Percentiles rank a stretch among this genome's conserved stretches.
Conservation (phyloP, 2,329 filamentous ascomycete species). For the Penicillium griseofulvum region DNA sequence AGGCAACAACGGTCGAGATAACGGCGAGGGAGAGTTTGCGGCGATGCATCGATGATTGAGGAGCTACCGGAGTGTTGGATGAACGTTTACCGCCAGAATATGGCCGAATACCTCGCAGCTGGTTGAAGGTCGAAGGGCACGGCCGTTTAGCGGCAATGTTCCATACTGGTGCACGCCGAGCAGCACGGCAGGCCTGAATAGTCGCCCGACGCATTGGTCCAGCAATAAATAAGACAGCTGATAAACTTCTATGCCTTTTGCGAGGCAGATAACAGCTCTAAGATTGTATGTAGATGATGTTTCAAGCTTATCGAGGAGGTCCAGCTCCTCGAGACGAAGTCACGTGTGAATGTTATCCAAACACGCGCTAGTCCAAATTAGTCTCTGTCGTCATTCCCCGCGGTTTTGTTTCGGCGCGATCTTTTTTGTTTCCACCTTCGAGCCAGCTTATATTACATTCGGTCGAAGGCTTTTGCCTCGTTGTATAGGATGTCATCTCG, state of each 20-base stretch:
- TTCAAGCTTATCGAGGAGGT: conserved; percentile 14
- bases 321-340: conserved; percentile 15
- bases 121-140: conserved; percentile 38
- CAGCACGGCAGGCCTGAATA: conserved; percentile 47
- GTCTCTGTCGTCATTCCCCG: conserved; percentile 37
- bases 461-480: neutral
- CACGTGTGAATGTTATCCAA: conserved; percentile 15
- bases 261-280: conserved; percentile 6
- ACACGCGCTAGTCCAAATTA: conserved; percentile 24
- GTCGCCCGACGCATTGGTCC: conserved; percentile 49
- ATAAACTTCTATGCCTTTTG: conserved; percentile 2
- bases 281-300: conserved; percentile 5
- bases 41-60: conserved; percentile 50
- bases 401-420: conserved; percentile 14
- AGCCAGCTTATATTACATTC: neutral
- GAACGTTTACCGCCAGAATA: conserved; percentile 36
- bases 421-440: neutral
- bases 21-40: conserved; percentile 50
- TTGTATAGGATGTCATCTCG: conserved; percentile 58
- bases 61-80: conserved; percentile 33
- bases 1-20: conserved; percentile 48
- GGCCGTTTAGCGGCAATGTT: conserved; percentile 40
- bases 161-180: conserved; percentile 46
- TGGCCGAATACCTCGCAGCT: conserved; percentile 37
- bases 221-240: conserved; percentile 8